Conservation (phyloP, 345 rosid genomes). For the Moricandia moricandioides region DNA sequence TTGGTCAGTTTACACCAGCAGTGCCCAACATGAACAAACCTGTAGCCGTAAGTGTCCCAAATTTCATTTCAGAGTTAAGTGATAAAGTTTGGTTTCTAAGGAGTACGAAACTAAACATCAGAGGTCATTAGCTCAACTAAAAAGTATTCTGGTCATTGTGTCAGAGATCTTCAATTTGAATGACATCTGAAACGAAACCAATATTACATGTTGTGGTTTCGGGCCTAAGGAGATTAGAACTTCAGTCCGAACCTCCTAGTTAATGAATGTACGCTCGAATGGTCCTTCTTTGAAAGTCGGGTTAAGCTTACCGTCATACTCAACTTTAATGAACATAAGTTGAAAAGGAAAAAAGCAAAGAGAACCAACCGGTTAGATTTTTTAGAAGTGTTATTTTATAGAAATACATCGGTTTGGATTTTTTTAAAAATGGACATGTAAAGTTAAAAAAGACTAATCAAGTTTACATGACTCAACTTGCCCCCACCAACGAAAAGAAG, state of each 20-base stretch:
- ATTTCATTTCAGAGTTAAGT: not conserved
- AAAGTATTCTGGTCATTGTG: no score
- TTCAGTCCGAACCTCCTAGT: no score
- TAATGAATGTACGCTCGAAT: constrained; percentile 69
- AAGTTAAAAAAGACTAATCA: not conserved
- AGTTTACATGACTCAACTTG: constrained; percentile 21
- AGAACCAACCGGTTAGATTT: not conserved
- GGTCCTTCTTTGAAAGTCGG: constrained; percentile 81
- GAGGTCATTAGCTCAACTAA: no score
- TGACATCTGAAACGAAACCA: no score
- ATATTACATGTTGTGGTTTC: constrained; percentile 70
- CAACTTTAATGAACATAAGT: constrained; percentile 97
- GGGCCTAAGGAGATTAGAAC: no score
- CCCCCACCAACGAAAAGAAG: constrained; percentile 74
- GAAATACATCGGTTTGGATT: not conserved
- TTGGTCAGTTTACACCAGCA: constrained; percentile 93
- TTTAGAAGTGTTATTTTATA: constrained; percentile 53
- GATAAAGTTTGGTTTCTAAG: not conserved
- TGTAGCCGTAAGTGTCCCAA: constrained; percentile 17
- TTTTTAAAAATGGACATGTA: not conserved
- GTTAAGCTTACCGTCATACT: constrained; percentile 88
- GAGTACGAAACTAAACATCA: not conserved
- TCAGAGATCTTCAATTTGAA: no score
- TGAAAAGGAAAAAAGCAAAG: constrained; percentile 39
- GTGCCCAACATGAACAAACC: constrained; percentile 89